Evolutionary conservation across 2,329 filamentous ascomycete species (phyloP).

Genomic region (Dothideomycetes sp.): DNA sequence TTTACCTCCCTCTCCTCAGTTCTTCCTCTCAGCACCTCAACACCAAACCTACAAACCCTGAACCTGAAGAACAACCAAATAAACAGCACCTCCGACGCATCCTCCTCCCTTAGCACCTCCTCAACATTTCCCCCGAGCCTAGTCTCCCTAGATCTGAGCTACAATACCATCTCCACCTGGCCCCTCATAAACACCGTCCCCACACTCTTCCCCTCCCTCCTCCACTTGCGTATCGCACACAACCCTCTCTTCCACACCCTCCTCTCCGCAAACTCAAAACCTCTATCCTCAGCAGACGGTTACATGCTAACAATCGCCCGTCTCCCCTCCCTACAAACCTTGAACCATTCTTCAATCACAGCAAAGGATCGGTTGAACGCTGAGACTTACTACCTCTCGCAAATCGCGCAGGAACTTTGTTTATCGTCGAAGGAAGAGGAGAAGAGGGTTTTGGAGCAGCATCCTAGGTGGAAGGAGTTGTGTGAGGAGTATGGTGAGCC

Average conservation of each 20-base stretch:
- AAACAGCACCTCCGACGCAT: constrained; percentile 4
- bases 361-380: constrained; percentile 71
- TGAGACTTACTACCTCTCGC: constrained; percentile 85
- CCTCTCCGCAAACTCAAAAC: constrained; percentile 31
- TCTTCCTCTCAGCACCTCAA: too few relatives aligned
- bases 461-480: constrained; percentile 65
- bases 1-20: constrained; percentile 45
- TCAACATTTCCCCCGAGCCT: constrained; percentile 30
- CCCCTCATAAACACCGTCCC: constrained; percentile 62
- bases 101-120: constrained; percentile 41
- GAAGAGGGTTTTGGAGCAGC: constrained; percentile 47
- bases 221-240: constrained; percentile 67
- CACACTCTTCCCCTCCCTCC: constrained; percentile 61
- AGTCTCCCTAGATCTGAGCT: constrained; percentile 35
- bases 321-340: constrained; percentile 53
- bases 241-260: constrained; percentile 70
- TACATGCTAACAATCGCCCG: constrained; percentile 84
- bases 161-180: constrained; percentile 51
- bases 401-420: constrained; percentile 68
- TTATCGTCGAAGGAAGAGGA: constrained; percentile 47
- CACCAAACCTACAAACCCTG: constrained; percentile 44
- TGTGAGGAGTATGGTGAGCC: constrained; percentile 70
- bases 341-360: constrained; percentile 66
- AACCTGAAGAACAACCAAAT: constrained; percentile 71
- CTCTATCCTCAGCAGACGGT: constrained; percentile 60